Conservation (phyloP, 2,329 filamentous ascomycete species). For the Achaetomium macrosporum region DNA sequence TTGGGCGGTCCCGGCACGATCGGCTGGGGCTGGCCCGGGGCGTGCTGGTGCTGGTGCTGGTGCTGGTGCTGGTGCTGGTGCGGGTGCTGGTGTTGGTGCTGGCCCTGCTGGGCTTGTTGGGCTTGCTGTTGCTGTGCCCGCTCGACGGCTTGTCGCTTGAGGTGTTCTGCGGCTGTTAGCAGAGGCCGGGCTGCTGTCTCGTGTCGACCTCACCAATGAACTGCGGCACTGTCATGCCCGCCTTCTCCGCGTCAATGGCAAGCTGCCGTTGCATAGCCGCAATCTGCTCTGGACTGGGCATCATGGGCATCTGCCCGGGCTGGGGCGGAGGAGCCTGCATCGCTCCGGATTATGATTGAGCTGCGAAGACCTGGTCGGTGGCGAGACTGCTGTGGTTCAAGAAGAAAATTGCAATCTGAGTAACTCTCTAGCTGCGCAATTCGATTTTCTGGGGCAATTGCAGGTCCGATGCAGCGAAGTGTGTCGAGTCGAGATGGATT, state of each 20-base stretch:
- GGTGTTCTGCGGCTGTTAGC: slow-evolving; percentile 40
- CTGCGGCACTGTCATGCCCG: slow-evolving; percentile 77
- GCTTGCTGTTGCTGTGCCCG: slow-evolving; percentile 37
- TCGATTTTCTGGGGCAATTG: not conserved
- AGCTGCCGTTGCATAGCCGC: slow-evolving; percentile 77
- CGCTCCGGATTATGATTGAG: not conserved
- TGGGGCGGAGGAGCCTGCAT: slow-evolving; percentile 10
- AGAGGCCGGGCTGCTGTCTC: not conserved
- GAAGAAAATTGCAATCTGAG: not conserved
- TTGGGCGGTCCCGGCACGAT: slow-evolving; percentile 77
- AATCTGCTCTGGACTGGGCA: slow-evolving; percentile 78
- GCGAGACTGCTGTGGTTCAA: too few relatives aligned
- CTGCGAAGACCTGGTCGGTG: not conserved
- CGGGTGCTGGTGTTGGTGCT: slow-evolving; percentile 27
- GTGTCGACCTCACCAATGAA: slow-evolving; percentile 50
- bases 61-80: slow-evolving; percentile 30
- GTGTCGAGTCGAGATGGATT: not conserved
- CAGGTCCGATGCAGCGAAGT: not conserved
- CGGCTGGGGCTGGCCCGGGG: slow-evolving; percentile 48
- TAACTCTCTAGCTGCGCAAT: not conserved
- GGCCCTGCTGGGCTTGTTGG: slow-evolving; percentile 27
- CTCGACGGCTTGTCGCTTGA: slow-evolving; percentile 51
- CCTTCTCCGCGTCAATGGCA: slow-evolving; percentile 73
- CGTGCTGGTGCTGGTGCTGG: slow-evolving; percentile 29
- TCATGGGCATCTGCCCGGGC: slow-evolving; percentile 25